Percentiles rank a stretch among this genome's conserved stretches.
Conservation (phyloP, 306 rosid genomes). For the Fagus crenata region DNA sequence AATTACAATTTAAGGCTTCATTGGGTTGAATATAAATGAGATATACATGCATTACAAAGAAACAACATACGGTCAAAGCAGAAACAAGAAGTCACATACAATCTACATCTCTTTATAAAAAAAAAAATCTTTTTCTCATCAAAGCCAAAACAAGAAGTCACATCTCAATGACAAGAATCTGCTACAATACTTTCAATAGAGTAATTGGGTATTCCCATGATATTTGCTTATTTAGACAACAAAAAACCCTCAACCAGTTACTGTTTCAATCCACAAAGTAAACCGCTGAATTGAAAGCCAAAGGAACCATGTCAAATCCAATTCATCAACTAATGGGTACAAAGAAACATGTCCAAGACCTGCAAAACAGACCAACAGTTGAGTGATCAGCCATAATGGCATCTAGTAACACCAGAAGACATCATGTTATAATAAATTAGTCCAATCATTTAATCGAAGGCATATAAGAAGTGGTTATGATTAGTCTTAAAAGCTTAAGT, state of each 20-base stretch:
- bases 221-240: neutral
- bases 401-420: constrained; percentile 9
- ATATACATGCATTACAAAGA: neutral
- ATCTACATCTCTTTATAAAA: neutral
- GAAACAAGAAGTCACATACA: neutral
- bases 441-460: neutral
- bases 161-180: constrained; percentile 18
- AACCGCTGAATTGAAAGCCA: constrained; percentile 1
- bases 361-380: constrained; percentile 24
- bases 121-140: neutral
- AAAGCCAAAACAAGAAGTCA: constrained; percentile 15
- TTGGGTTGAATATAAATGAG: neutral
- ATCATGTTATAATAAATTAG: neutral
- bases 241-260: neutral
- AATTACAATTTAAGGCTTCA: neutral
- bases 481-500: neutral
- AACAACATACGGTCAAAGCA: neutral
- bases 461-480: neutral
- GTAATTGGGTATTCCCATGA: neutral
- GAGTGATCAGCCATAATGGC: constrained; percentile 19
- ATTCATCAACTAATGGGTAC: constrained; percentile 9
- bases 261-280: neutral
- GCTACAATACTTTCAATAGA: neutral
- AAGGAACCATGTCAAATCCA: constrained; percentile 20
- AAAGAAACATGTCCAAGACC: constrained; percentile 14